A percentile compares a stretch with the other conserved stretches of the same genome.
These are phyloP conservation scores for Verticillium nubilum DNA, from an alignment of 2,329 filamentous ascomycete genomes.

Conservation along the genomic window DNA sequence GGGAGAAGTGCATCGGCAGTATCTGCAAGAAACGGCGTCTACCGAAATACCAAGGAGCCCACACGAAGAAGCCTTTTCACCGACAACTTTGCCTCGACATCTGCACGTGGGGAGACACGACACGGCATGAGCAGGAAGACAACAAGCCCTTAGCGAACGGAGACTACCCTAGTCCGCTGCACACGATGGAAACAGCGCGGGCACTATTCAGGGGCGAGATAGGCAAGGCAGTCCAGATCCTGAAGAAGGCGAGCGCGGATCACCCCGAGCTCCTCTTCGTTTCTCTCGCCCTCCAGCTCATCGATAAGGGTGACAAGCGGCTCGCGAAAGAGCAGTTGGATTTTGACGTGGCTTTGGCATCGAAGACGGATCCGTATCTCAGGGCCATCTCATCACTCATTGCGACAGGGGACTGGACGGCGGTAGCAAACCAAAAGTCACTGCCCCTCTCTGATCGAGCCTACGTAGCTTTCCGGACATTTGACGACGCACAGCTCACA, in stretches of 20 bases:
- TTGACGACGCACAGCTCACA: conserved; percentile 56
- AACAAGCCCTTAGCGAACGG: conserved; percentile 34
- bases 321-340: conserved; percentile 45
- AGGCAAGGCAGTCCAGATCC: conserved; percentile 61
- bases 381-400: conserved; percentile 75
- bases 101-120: conserved; percentile 64
- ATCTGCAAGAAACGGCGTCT: conserved; percentile 59
- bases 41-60: conserved; percentile 56
- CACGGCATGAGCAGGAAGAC: conserved; percentile 37
- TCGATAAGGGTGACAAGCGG: conserved; percentile 42
- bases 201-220: conserved; percentile 70
- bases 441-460: conserved; percentile 71
- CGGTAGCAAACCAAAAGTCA: conserved; percentile 66
- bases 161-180: conserved; percentile 45
- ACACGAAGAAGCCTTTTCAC: conserved; percentile 63
- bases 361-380: conserved; percentile 70
- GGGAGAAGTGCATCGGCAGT: conserved; percentile 57
- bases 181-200: conserved; percentile 72
- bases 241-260: conserved; percentile 60
- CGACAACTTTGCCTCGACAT: conserved; percentile 71
- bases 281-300: conserved; percentile 60
- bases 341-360: conserved; percentile 53
- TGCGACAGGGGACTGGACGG: conserved; percentile 69
- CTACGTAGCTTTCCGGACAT: conserved; percentile 65
- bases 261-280: conserved; percentile 64